Evolutionary conservation across 345 rosid genomes (phyloP).

Genomic region (Zanthoxylum bungeanum): DNA sequence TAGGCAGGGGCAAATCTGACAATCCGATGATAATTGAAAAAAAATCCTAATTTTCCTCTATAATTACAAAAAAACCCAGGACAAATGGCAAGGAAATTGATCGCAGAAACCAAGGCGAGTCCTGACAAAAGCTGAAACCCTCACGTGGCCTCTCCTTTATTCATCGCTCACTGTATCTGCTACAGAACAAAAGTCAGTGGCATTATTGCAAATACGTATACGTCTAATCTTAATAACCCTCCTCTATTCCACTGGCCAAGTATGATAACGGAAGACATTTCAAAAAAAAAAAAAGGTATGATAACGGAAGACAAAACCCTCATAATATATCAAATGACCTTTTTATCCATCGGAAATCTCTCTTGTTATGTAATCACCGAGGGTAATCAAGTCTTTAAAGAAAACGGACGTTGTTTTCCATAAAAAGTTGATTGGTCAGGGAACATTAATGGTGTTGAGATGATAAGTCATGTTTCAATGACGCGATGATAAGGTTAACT

Average conservation of each 20-base stretch:
- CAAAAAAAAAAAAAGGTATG: too few species aligned
- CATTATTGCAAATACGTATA: neutral
- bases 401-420: neutral
- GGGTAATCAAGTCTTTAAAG: neutral
- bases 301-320: neutral
- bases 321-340: neutral
- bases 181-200: constrained; percentile 3
- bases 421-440: constrained; percentile 12
- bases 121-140: constrained; percentile 10
- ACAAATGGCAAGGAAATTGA: neutral
- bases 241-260: neutral
- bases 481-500: neutral
- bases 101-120: neutral
- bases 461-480: constrained; percentile 1
- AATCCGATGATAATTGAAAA: neutral
- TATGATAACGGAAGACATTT: too few species aligned
- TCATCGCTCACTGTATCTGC: neutral
- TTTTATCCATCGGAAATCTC: neutral
- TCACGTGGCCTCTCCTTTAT: constrained; percentile 3
- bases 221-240: neutral
- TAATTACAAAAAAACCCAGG: neutral
- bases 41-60: neutral
- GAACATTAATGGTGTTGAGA: constrained; percentile 17
- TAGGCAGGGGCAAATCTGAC: neutral
- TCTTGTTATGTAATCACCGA: too few species aligned